Base-by-base conservation (phyloP, 768 basidiomycete genomes). In the Leccinum obscurum region DNA sequence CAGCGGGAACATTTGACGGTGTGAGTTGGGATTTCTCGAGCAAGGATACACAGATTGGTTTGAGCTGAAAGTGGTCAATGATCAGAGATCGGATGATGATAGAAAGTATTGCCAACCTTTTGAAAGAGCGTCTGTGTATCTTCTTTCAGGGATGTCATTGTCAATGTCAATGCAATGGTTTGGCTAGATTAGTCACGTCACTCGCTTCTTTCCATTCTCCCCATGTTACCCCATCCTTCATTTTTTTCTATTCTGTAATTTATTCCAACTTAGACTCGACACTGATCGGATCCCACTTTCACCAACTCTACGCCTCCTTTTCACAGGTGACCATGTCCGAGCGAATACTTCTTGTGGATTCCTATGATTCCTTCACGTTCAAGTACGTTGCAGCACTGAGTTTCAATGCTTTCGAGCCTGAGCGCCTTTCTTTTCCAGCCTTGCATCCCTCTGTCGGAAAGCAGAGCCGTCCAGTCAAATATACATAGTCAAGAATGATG, bases 351-450 rank as follows among this genome's bases (percentile, higher is more conserved):
- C 78, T 93, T 51, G 79, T 93, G 32, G 92, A 92, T 70, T 93
- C 91, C 0, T 92, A 93, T 64, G 92, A 93, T 72, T 92, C 91
- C 2, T 93, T 93, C 73, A 90, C 92, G n/a, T 83, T 84, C 83
- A 93, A 93, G 91, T 92, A 57, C 59, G 88, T 79, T n/a, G 0
- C 2, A 46, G 32, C 7, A 49, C 26, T 35, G 13, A 24, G 5
- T 20, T 60, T 44, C 30, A 11, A 15, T 13, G 62, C 34, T 30
- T 53, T 32, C 50, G 35, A 28, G 52, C 57, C 53, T 58, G 22
- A 61, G 24, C 15, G 17, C 41, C 30, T 61, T 26, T 55, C 57
- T 17, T 9, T 13, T 41, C 22, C 58, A 93, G 92, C 68, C 84
- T 93, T 57, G 90, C 90, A 54, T 81, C 89, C 8, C 76, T 92